Evolutionary conservation across 78 protist genomes (phyloP).

Genomic region (Capsaspora owczarzaki): DNA sequence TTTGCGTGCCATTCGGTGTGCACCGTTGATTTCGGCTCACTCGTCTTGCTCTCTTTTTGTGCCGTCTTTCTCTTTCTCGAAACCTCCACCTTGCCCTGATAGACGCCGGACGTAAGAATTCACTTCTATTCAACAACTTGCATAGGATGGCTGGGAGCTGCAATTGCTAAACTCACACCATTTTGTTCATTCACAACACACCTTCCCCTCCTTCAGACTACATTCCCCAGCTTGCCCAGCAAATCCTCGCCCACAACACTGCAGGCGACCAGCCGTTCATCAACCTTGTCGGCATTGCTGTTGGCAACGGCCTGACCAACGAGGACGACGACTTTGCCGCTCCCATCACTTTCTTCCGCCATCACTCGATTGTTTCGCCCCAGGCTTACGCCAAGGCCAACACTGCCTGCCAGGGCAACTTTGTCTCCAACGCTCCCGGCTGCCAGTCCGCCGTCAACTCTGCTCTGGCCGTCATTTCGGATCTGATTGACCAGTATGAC

Average conservation of each 20-base stretch:
- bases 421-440: neutral
- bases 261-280: neutral
- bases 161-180: too few relatives aligned
- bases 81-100: too few relatives aligned
- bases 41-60: too few relatives aligned
- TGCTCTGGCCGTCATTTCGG: neutral
- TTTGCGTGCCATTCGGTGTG: too few relatives aligned
- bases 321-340: neutral
- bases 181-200: too few relatives aligned
- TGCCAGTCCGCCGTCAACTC: neutral
- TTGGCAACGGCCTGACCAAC: neutral
- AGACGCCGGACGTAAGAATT: too few relatives aligned
- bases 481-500: neutral
- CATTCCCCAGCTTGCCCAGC: neutral
- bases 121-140: too few relatives aligned
- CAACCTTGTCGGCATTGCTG: neutral
- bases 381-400: neutral
- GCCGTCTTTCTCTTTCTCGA: too few relatives aligned
- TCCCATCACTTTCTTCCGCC: neutral
- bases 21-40: too few relatives aligned
- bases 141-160: too few relatives aligned
- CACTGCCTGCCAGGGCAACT: neutral
- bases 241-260: neutral
- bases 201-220: too few relatives aligned
- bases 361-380: neutral